Conservation (phyloP, 2,329 filamentous ascomycete species). For the Parastagonospora avenae region DNA sequence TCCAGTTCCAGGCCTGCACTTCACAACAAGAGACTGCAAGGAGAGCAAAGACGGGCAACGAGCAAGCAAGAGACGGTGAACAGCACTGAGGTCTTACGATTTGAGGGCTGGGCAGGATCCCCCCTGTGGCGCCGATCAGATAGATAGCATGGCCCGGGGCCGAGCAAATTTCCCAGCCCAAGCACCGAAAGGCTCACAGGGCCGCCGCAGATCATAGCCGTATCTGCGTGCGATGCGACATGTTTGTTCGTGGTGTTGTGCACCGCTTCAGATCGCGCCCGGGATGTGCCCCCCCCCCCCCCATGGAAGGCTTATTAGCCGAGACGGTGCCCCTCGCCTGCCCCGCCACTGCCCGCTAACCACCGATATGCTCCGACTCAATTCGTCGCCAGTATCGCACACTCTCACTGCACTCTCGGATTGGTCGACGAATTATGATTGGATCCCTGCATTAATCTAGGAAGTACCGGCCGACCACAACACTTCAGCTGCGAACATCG, state of each 20-base stretch:
- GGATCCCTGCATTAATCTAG: too few relatives aligned
- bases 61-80: neutral
- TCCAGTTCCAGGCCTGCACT: neutral
- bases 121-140: neutral
- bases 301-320: conserved; percentile 2
- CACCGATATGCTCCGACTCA: neutral
- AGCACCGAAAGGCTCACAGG: neutral
- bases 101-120: neutral
- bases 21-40: too few relatives aligned
- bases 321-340: conserved; percentile 5
- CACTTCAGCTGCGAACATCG: neutral
- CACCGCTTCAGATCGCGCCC: neutral
- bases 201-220: neutral
- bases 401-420: neutral
- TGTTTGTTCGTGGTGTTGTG: neutral
- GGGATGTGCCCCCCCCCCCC: neutral
- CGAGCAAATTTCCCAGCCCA: neutral
- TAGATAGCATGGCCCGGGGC: neutral
- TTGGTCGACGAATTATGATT: too few relatives aligned
- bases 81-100: neutral
- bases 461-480: neutral
- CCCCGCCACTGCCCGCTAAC: neutral
- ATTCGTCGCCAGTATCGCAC: neutral
- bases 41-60: too few relatives aligned
- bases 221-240: neutral